These are phyloP conservation scores for Neonectria punicea DNA, from an alignment of 2,329 filamentous ascomycete species.

Conservation along the genomic window DNA sequence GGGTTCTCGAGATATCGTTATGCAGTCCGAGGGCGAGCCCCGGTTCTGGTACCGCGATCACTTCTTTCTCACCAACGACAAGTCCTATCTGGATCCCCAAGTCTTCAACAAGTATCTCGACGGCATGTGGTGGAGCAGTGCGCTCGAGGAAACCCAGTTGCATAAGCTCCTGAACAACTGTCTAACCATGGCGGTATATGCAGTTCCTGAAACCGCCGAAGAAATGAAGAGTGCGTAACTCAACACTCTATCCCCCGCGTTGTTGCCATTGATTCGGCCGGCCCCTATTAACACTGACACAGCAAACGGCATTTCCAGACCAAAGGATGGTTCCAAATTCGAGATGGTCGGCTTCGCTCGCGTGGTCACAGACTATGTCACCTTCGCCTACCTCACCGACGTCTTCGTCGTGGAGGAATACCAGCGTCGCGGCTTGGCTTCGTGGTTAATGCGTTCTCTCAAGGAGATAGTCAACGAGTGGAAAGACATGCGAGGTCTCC, in stretches of 20 bases:
- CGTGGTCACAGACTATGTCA: slow-evolving; percentile 75
- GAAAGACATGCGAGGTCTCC: slow-evolving; percentile 67
- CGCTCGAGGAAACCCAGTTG: slow-evolving; percentile 59
- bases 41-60: slow-evolving; percentile 62
- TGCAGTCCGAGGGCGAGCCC: slow-evolving; percentile 46
- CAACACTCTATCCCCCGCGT: slow-evolving; percentile 40
- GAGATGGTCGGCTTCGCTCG: slow-evolving; percentile 58
- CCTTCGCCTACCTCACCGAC: slow-evolving; percentile 75
- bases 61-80: slow-evolving; percentile 71
- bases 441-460: slow-evolving; percentile 71
- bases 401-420: slow-evolving; percentile 71
- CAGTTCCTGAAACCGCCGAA: slow-evolving; percentile 50
- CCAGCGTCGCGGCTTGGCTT: slow-evolving; percentile 70
- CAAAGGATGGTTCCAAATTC: slow-evolving; percentile 45
- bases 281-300: slow-evolving; percentile 16
- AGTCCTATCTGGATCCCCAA: slow-evolving; percentile 62
- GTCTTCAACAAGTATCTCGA: slow-evolving; percentile 66
- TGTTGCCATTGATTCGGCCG: not conserved
- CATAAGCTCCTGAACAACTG: slow-evolving; percentile 66
- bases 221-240: slow-evolving; percentile 53
- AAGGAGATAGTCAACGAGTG: slow-evolving; percentile 66
- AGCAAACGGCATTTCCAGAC: slow-evolving; percentile 48
- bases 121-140: slow-evolving; percentile 70
- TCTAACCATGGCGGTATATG: slow-evolving; percentile 69
- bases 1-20: slow-evolving; percentile 40